Base-by-base conservation (phyloP, 2,329 filamentous ascomycete species). In the Onygenales sp. region DNA sequence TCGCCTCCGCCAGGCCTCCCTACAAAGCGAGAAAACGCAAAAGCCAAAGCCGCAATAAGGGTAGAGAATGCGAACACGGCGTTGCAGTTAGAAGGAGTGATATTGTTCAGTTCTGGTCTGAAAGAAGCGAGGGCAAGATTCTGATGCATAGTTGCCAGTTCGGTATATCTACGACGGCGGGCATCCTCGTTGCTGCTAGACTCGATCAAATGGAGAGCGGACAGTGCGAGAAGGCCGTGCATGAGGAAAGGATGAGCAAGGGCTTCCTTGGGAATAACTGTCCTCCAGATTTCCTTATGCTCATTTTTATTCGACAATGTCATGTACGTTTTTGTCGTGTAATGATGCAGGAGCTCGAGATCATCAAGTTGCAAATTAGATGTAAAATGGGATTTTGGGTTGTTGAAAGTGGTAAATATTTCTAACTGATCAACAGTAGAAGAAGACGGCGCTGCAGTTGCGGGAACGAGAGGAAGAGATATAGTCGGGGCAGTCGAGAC, bases 321-420 rank as follows among this genome's bases (percentile, higher is more conserved):
- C 47, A 53, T 57, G 46, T 68, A 69, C 17, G 66, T 69, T 27
- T 62, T 55, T 10, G 64, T 69, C 9, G 66, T 69, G 54, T 69
- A 75, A 54, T 67, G 64, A 56, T 75, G 70, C 48, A 75, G 66
- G 32, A 75, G 61, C 54, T 74, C 70, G n/a, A 75, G 59, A 55
- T 75, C 72, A n/a, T 69, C 60, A n/a, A 70, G 51, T 47, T 64
- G 57, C 39, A 63, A 43, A 44, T 60, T 56, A 9, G 57, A 59
- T 11, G 53, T 48, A 31, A 60, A 55, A 35, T 59, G 55, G 6
- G 51, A 54, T 11, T 39, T 58, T 33, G 46, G 51, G 54, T 42
- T 57, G n/a, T 44, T 50, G 39, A 54, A 53, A 14, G 57, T 55
- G 35, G 56, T 55, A 43, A 62, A 54, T 36, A 60, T 58, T 41